phyloP scores from a whole-genome alignment of 2,329 filamentous ascomycete genomes.

The Botrytis medusae region DNA sequence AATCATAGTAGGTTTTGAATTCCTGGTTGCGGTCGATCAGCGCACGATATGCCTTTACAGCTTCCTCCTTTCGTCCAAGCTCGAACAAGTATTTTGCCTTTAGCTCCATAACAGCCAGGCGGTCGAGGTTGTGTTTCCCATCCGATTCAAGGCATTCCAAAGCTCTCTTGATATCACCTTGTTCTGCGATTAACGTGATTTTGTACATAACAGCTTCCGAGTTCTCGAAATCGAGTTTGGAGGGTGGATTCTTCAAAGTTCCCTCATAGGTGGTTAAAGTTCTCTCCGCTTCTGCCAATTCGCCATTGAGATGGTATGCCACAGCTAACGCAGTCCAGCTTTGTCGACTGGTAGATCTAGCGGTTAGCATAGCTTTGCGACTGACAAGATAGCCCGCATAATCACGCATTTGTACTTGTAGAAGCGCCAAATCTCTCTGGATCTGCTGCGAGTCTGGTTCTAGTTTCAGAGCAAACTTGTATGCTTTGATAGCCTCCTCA shows the following conservation, averaged over 20 bases:
- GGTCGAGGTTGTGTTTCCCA: constrained; percentile 77
- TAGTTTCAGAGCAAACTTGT: constrained; percentile 89
- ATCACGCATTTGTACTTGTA: constrained; percentile 96
- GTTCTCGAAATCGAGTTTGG: constrained; percentile 81
- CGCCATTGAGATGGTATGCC: constrained; percentile 86
- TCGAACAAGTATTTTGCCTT: constrained; percentile 81
- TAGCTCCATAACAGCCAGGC: constrained; percentile 80
- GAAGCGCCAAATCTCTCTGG: constrained; percentile 84
- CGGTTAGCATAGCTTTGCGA: constrained; percentile 81
- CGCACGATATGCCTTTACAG: constrained; percentile 74
- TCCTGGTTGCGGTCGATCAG: constrained; percentile 87
- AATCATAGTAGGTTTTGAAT: constrained; percentile 81
- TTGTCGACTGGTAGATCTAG: constrained; percentile 76
- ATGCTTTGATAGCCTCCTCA: constrained; percentile 98
- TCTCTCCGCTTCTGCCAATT: constrained; percentile 82
- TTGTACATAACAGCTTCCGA: constrained; percentile 95
- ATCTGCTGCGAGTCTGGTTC: constrained; percentile 96
- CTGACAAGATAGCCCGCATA: constrained; percentile 92
- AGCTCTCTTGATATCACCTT: constrained; percentile 77
- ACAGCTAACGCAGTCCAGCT: constrained; percentile 98
- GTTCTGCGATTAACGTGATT: constrained; percentile 89
- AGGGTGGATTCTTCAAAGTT: constrained; percentile 78
- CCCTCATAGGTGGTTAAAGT: constrained; percentile 91
- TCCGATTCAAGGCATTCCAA: constrained; percentile 81
- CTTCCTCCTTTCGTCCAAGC: constrained; percentile 75